These are phyloP conservation scores for Termitomyces sp. DNA, from an alignment of 768 basidiomycete species.

Conservation along the genomic window DNA sequence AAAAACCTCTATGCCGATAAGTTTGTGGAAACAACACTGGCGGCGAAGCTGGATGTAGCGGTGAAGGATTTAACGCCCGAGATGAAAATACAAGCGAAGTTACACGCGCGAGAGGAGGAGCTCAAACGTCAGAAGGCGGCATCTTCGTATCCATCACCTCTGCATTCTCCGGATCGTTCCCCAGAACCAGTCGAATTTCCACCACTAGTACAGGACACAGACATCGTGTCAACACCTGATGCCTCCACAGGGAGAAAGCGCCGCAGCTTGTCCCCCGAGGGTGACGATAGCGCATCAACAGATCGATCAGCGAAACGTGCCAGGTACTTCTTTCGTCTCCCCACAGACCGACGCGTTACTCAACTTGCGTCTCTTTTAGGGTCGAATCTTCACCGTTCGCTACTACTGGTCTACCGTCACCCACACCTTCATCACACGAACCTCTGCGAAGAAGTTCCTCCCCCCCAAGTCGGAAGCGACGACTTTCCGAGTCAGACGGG, in stretches of 20 bases:
- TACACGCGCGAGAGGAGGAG: slow-evolving; percentile 5
- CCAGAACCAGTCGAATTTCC: slow-evolving; percentile 6
- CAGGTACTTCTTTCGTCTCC: slow-evolving; percentile 6
- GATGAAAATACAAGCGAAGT: slow-evolving; percentile 10
- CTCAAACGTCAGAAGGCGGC: not conserved
- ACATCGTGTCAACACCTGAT: not conserved
- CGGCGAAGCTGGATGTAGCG: slow-evolving; percentile 21
- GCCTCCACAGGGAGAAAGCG: slow-evolving; percentile 12
- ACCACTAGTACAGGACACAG: slow-evolving; percentile 1
- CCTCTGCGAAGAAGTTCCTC: not conserved
- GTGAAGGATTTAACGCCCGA: slow-evolving; percentile 23
- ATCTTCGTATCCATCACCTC: slow-evolving; percentile 18
- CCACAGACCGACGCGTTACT: not conserved
- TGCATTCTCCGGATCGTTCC: slow-evolving; percentile 4
- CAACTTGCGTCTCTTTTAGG: not conserved
- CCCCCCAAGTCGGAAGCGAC: slow-evolving; percentile 27
- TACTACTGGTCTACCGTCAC: slow-evolving; percentile 8
- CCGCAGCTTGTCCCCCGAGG: slow-evolving; percentile 3
- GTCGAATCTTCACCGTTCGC: not conserved
- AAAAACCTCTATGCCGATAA: slow-evolving; percentile 18
- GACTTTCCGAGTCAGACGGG: slow-evolving; percentile 26
- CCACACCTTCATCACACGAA: slow-evolving; percentile 7
- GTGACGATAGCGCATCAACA: not conserved
- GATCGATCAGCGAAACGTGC: slow-evolving; percentile 13
- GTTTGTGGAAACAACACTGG: slow-evolving; percentile 10